A percentile compares a stretch with the other conserved stretches of the same genome.
Conservation (phyloP, 2,329 filamentous ascomycete genomes). For the Fusarium clavum region DNA sequence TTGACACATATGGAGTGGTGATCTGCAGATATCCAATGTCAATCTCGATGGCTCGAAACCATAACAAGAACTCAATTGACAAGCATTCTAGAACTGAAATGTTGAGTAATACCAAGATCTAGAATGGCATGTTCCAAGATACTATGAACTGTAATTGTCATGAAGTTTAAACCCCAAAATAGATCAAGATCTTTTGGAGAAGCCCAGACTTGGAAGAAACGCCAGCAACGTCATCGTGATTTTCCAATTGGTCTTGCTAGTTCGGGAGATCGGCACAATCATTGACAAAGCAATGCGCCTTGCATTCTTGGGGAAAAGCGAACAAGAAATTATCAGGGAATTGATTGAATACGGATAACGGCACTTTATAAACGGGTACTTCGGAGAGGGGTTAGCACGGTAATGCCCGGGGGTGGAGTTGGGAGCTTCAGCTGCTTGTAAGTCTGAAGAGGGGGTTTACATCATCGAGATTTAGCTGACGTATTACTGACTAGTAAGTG, state of each 20-base stretch:
- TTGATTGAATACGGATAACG: constrained; percentile 15
- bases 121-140: neutral
- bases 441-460: constrained; percentile 16
- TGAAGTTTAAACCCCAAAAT: constrained; percentile 10
- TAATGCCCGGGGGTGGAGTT: constrained; percentile 16
- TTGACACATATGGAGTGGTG: neutral
- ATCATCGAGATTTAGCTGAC: constrained; percentile 42
- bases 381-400: constrained; percentile 16
- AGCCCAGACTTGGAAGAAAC: constrained; percentile 1
- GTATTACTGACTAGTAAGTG: constrained; percentile 6
- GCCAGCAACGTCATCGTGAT: constrained; percentile 37
- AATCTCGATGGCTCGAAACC: neutral
- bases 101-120: neutral
- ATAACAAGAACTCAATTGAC: neutral
- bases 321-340: constrained; percentile 13
- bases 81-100: neutral
- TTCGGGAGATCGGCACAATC: constrained; percentile 35
- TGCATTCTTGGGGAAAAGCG: neutral
- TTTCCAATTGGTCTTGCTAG: neutral
- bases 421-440: neutral
- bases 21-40: neutral
- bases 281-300: neutral
- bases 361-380: constrained; percentile 23
- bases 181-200: neutral
- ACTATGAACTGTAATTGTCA: neutral